Conservation (phyloP, 129 eudicot species). For the Gnaphalium uliginosum region DNA sequence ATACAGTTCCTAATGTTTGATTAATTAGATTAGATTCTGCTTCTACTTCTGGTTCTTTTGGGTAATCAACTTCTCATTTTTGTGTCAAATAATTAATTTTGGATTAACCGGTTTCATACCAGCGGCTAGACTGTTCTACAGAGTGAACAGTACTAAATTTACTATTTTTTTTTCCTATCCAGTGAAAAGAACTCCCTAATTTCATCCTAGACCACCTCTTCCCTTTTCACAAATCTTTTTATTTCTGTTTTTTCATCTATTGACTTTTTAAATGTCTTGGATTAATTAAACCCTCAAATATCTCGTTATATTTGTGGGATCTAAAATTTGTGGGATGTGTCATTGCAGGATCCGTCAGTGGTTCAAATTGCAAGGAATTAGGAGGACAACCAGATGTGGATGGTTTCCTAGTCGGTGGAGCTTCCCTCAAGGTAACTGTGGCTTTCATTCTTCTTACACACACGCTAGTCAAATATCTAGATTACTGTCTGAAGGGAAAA, state of each 20-base stretch:
- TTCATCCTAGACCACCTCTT: neutral
- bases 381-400: conserved; percentile 87
- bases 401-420: conserved; percentile 98
- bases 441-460: neutral
- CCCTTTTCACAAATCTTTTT: neutral
- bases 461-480: neutral
- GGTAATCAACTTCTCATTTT: neutral
- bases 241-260: neutral
- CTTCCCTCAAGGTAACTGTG: conserved; percentile 78
- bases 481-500: neutral
- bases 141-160: neutral
- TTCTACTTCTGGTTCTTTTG: neutral
- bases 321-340: neutral
- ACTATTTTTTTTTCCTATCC: neutral
- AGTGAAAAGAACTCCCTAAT: neutral
- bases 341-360: conserved; percentile 83
- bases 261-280: neutral
- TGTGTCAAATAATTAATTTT: neutral
- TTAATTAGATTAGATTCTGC: neutral
- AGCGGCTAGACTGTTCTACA: neutral
- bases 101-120: neutral
- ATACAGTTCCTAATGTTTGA: neutral
- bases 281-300: neutral
- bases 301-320: neutral
- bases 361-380: conserved; percentile 86